phyloP scores from a whole-genome alignment of 805 yeast species.

The Pichia manshurica region DNA sequence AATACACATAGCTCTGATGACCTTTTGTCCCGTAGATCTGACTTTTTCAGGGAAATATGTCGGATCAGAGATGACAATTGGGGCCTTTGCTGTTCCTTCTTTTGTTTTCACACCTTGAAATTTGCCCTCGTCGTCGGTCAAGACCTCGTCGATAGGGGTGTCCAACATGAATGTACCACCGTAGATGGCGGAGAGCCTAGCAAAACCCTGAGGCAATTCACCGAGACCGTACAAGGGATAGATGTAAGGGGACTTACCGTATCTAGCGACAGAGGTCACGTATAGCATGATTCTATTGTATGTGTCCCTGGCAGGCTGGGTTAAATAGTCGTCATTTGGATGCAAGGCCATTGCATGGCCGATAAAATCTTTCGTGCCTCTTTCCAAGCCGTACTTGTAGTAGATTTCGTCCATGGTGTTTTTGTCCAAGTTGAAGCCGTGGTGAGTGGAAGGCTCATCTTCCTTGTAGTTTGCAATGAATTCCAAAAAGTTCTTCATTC shows the following conservation, averaged over 20 bases:
- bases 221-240: conserved; percentile 96
- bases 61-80: conserved; percentile 93
- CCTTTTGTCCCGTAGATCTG: conserved; percentile 63
- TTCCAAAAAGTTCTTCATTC: conserved; percentile 89
- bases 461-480: conserved; percentile 80
- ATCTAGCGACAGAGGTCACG: conserved; percentile 85
- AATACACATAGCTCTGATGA: conserved; percentile 82
- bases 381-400: conserved; percentile 82
- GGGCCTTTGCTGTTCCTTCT: conserved; percentile 88
- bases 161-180: conserved; percentile 99
- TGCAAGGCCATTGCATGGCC: conserved; percentile 99
- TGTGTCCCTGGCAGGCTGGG: conserved; percentile 87
- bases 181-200: conserved; percentile 91
- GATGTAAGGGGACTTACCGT: conserved; percentile 93
- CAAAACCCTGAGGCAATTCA: conserved; percentile 98
- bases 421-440: conserved; percentile 76
- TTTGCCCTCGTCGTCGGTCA: conserved; percentile 65
- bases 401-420: conserved; percentile 91
- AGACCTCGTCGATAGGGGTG: conserved; percentile 87
- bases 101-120: conserved; percentile 86
- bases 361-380: conserved; percentile 90
- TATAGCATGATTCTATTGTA: conserved; percentile 81
- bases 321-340: conserved; percentile 85
- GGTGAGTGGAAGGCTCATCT: conserved; percentile 73
- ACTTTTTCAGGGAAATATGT: conserved; percentile 90